These are phyloP conservation scores for Posidonia australis DNA, from an alignment of 106 monocot genomes.

Conservation along the genomic window DNA sequence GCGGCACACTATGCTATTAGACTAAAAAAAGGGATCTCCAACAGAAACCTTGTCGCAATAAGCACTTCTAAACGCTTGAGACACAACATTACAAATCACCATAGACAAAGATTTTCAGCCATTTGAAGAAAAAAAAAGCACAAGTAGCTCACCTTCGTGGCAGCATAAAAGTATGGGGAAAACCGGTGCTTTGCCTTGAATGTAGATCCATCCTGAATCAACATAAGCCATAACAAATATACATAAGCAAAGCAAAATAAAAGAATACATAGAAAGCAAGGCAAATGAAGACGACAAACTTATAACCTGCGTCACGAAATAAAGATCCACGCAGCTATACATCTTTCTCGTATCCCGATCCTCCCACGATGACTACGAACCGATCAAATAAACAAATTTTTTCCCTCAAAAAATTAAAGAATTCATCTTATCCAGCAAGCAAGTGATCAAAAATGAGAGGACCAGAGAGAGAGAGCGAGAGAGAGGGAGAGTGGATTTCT, in stretches of 20 bases:
- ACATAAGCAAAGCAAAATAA: background rate
- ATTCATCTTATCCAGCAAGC: background rate
- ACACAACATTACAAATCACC: too few relatives aligned
- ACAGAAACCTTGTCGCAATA: too few relatives aligned
- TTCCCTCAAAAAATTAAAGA: background rate
- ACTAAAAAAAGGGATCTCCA: background rate
- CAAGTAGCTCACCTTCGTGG: conserved; percentile 52
- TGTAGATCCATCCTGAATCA: conserved; percentile 67
- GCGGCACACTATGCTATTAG: background rate
- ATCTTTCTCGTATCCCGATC: conserved; percentile 60
- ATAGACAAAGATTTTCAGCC: too few relatives aligned
- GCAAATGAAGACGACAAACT: background rate
- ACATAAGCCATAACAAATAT: background rate
- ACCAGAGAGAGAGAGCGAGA: too few relatives aligned
- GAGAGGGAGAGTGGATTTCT: conserved; percentile 1
- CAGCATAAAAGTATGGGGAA: conserved; percentile 78
- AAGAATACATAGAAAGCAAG: background rate
- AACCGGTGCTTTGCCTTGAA: conserved; percentile 87
- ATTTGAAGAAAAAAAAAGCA: too few relatives aligned
- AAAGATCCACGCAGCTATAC: conserved; percentile 84
- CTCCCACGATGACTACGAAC: conserved; percentile 76
- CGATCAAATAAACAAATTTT: background rate
- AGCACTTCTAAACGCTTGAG: background rate
- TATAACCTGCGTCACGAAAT: conserved; percentile 75
- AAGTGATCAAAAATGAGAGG: too few relatives aligned